A percentile compares a stretch with the other conserved stretches of the same genome.
phyloP scores from a whole-genome alignment of 139 green algal species.

The Ettlia oleoabundans region DNA sequence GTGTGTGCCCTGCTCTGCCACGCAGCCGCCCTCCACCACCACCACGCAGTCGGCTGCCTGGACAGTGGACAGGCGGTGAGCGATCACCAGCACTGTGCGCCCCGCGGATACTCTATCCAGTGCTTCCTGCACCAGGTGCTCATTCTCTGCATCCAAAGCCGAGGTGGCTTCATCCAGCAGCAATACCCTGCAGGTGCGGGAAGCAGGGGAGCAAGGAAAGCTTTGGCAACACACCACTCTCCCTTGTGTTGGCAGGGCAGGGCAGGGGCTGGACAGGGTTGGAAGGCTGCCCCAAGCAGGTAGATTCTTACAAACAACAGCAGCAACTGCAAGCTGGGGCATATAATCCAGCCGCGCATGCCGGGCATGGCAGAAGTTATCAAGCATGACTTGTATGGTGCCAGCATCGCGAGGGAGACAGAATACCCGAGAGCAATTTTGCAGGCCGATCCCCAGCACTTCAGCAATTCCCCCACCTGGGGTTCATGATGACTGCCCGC shows the following conservation, averaged over 20 bases:
- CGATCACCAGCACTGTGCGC: constrained; percentile 86
- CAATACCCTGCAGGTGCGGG: constrained; percentile 52
- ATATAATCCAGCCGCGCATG: neutral
- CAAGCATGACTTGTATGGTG: too few relatives aligned
- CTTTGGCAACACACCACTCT: too few relatives aligned
- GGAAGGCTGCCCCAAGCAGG: neutral
- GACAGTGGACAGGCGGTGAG: constrained; percentile 78
- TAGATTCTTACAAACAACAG: too few relatives aligned
- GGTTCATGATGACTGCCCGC: constrained; percentile 74
- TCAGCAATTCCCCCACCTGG: constrained; percentile 64
- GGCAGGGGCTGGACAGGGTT: neutral
- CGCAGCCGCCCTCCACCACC: constrained; percentile 59
- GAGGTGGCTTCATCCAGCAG: constrained; percentile 89
- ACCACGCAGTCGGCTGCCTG: constrained; percentile 58
- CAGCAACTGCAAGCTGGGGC: too few relatives aligned
- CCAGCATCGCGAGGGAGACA: too few relatives aligned
- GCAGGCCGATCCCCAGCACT: neutral
- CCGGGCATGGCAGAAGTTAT: too few relatives aligned
- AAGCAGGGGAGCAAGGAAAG: neutral
- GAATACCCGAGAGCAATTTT: too few relatives aligned
- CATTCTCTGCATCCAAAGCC: constrained; percentile 81
- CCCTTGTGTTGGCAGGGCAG: neutral
- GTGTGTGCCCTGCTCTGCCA: constrained; percentile 86
- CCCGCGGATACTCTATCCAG: constrained; percentile 62
- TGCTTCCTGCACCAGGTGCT: constrained; percentile 63